Conservation (phyloP, 2,329 filamentous ascomycete genomes). For the Trichoderma koningii region DNA sequence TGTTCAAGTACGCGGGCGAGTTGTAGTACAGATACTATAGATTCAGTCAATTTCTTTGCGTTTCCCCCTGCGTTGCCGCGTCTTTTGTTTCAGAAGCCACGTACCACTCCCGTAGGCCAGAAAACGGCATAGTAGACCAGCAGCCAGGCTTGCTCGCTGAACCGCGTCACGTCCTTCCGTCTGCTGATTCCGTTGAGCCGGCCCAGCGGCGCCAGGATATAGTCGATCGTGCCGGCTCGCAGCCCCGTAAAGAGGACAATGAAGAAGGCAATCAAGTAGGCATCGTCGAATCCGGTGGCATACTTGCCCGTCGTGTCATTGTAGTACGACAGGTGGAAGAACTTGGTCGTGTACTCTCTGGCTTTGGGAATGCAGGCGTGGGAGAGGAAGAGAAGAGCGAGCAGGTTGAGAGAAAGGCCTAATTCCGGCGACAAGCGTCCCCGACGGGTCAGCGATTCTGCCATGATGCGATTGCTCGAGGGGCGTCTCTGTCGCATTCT, state of each 20-base stretch:
- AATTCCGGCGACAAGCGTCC: neutral
- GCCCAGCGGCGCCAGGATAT: slow-evolving; percentile 77
- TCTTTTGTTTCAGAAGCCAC: slow-evolving; percentile 37
- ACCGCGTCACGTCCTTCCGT: slow-evolving; percentile 75
- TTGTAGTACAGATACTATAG: slow-evolving; percentile 75
- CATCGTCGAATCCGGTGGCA: slow-evolving; percentile 75
- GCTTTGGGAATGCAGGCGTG: slow-evolving; percentile 82
- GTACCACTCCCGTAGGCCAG: slow-evolving; percentile 82
- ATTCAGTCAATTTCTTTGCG: neutral
- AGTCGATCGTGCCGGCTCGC: slow-evolving; percentile 83
- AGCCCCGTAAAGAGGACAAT: slow-evolving; percentile 85
- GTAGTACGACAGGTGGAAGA: slow-evolving; percentile 84
- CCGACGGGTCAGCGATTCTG: neutral
- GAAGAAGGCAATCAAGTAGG: slow-evolving; percentile 74
- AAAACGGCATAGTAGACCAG: slow-evolving; percentile 79
- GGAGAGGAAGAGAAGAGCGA: slow-evolving; percentile 78
- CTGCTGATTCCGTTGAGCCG: slow-evolving; percentile 71
- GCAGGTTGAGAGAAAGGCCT: slow-evolving; percentile 82
- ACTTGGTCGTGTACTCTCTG: slow-evolving; percentile 77
- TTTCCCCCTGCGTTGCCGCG: neutral
- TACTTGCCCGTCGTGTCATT: slow-evolving; percentile 70
- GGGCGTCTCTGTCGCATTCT: neutral
- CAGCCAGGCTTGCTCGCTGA: slow-evolving; percentile 94
- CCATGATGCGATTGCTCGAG: slow-evolving; percentile 18
- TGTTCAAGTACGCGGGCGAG: slow-evolving; percentile 76